Conservation (phyloP, 805 yeast genomes). For the Metschnikowia arizonensis region DNA sequence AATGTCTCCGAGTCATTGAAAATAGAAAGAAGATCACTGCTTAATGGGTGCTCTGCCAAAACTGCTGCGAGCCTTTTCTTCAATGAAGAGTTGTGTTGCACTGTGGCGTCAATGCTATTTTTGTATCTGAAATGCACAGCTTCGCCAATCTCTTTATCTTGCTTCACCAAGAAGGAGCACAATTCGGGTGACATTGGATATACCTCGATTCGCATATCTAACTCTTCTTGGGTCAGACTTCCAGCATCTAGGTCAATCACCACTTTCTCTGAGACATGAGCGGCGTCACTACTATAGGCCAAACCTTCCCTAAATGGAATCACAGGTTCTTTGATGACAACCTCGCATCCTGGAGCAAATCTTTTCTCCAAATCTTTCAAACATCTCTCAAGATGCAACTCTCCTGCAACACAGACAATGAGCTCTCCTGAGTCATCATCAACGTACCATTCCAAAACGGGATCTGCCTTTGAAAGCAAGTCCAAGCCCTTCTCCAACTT, state of each 20-base stretch:
- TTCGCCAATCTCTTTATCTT: conserved; percentile 42
- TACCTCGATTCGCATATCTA: conserved; percentile 49
- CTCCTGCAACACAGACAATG: conserved; percentile 94
- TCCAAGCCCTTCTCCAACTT: conserved; percentile 74
- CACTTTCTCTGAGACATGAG: conserved; percentile 11
- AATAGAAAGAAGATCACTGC: conserved; percentile 18
- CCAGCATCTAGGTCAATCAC: conserved; percentile 15
- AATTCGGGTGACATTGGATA: conserved; percentile 55
- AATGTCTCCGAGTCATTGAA: conserved; percentile 21
- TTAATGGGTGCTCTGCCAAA: conserved; percentile 11
- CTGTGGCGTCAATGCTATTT: conserved; percentile 19
- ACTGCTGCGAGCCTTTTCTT: conserved; percentile 12
- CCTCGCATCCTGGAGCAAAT: conserved; percentile 82
- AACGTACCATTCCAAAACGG: conserved; percentile 82
- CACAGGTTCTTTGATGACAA: conserved; percentile 83
- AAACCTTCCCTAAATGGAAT: conserved; percentile 93
- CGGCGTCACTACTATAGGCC: conserved; percentile 37
- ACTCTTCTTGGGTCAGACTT: conserved; percentile 21
- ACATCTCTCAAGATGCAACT: conserved; percentile 91
- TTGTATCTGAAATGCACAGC: conserved; percentile 21
- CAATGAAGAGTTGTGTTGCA: conserved; percentile 9
- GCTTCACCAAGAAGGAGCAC: conserved; percentile 45
- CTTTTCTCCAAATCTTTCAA: conserved; percentile 84
- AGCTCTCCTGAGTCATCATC: conserved; percentile 88
- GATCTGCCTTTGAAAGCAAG: conserved; percentile 82